Percentiles rank a stretch among this genome's conserved stretches.
Conservation (phyloP, 2,329 filamentous ascomycete genomes). For the Aspergillus fumigatus region DNA sequence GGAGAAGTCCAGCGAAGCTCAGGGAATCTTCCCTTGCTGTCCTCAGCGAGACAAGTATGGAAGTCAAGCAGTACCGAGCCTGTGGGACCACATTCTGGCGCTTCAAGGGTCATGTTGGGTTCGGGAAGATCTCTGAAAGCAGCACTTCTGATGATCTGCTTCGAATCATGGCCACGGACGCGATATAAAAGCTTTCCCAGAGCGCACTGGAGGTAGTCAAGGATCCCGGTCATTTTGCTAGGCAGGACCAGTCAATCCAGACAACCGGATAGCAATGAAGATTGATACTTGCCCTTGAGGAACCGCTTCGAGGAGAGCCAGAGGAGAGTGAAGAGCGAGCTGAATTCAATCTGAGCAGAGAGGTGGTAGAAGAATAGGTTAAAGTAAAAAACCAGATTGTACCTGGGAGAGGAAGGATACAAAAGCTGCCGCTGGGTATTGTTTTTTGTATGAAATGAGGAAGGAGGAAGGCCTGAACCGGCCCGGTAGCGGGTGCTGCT, state of each 20-base stretch:
- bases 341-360: background rate
- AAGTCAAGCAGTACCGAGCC: slow-evolving; percentile 19
- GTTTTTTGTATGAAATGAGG: background rate
- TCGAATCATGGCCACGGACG: slow-evolving; percentile 23
- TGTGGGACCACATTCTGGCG: slow-evolving; percentile 18
- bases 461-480: slow-evolving; percentile 11
- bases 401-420: background rate
- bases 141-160: slow-evolving; percentile 16
- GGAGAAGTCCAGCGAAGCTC: slow-evolving; percentile 22
- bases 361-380: background rate
- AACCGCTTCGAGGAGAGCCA: too few species aligned
- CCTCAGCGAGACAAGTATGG: slow-evolving; percentile 20
- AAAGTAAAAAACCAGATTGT: background rate
- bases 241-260: too few species aligned
- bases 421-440: background rate
- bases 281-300: background rate
- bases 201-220: slow-evolving; percentile 18
- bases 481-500: slow-evolving; percentile 18
- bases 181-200: slow-evolving; percentile 19
- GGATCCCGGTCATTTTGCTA: slow-evolving; percentile 7
- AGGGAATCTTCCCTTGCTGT: slow-evolving; percentile 19
- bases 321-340: too few species aligned
- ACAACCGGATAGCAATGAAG: background rate
- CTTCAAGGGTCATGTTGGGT: slow-evolving; percentile 22
- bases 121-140: slow-evolving; percentile 20